Evolutionary conservation across 768 basidiomycete genomes (phyloP).

Genomic region (Cystofilobasidium capitatum): DNA sequence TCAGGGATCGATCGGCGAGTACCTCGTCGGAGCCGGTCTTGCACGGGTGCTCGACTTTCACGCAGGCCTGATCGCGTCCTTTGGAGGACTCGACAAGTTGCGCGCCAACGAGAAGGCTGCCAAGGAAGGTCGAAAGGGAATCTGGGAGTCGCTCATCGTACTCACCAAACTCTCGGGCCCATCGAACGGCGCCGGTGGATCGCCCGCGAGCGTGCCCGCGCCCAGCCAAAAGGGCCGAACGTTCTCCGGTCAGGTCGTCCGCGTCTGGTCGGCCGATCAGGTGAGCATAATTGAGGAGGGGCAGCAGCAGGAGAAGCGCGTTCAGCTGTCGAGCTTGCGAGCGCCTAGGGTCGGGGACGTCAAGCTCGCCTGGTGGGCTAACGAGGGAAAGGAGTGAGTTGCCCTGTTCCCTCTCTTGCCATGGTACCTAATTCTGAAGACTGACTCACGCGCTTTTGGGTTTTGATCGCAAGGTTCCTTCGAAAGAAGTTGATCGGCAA

Average conservation of each 20-base stretch:
- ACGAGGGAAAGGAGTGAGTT: slow-evolving; percentile 68
- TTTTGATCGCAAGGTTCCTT: slow-evolving; percentile 63
- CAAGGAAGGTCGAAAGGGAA: slow-evolving; percentile 46
- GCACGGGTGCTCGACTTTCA: slow-evolving; percentile 96
- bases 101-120: slow-evolving; percentile 66
- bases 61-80: slow-evolving; percentile 77
- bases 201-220: slow-evolving; percentile 8
- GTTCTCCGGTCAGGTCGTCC: slow-evolving; percentile 74
- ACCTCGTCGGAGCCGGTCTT: slow-evolving; percentile 70
- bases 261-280: slow-evolving; percentile 89
- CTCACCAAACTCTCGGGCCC: not conserved
- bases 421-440: not conserved
- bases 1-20: slow-evolving; percentile 86
- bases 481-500: slow-evolving; percentile 79
- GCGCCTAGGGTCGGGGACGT: slow-evolving; percentile 79
- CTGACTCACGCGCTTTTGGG: too few species aligned
- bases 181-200: slow-evolving; percentile 44
- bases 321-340: slow-evolving; percentile 80
- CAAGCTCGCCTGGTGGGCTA: slow-evolving; percentile 74
- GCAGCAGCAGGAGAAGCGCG: slow-evolving; percentile 56
- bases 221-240: slow-evolving; percentile 34
- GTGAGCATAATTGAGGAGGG: slow-evolving; percentile 64
- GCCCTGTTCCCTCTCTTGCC: not conserved
- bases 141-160: slow-evolving; percentile 34
- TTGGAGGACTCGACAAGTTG: slow-evolving; percentile 77